Percentiles rank a stretch among this genome's conserved stretches.
Conservation (phyloP, 73 alveolate species). For the Symbiodinium pilosum region DNA sequence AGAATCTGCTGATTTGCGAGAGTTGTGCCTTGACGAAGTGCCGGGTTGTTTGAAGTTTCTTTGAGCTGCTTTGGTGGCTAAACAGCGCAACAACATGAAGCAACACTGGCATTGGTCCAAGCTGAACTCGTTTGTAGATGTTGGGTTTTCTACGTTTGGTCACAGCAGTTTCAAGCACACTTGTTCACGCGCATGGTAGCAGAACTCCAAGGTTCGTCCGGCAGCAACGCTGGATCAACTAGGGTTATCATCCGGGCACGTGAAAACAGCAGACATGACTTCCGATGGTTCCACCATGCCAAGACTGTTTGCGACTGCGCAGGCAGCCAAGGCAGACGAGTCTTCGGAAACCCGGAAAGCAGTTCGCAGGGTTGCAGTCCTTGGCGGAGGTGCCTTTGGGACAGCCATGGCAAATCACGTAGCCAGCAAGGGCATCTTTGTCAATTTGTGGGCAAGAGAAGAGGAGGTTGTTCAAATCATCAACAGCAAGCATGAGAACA, state of each 20-base stretch:
- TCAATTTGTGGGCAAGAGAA: neutral
- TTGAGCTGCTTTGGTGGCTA: too few species aligned
- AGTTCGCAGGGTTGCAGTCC: conserved; percentile 95
- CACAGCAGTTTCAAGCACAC: too few species aligned
- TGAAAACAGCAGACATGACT: neutral
- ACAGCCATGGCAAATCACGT: conserved; percentile 96
- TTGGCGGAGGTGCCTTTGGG: conserved; percentile 96
- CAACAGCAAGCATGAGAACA: conserved; percentile 93
- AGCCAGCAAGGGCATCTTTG: conserved; percentile 85
- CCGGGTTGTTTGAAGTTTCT: too few species aligned
- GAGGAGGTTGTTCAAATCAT: conserved; percentile 59
- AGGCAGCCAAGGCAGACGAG: neutral
- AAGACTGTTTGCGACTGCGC: neutral
- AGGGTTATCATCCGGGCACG: neutral
- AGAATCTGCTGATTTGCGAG: too few species aligned
- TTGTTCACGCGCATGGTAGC: too few species aligned
- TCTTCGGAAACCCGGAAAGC: neutral
- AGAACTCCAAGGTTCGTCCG: neutral
- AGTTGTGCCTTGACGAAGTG: too few species aligned
- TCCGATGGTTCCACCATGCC: neutral
- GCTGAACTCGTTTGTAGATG: too few species aligned
- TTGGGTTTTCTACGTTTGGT: too few species aligned
- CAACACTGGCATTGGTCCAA: too few species aligned
- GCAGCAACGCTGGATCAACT: neutral
- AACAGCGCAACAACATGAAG: too few species aligned